Evolutionary conservation across 805 yeast genomes (phyloP).

Genomic region (Candida sakaeoensis): DNA sequence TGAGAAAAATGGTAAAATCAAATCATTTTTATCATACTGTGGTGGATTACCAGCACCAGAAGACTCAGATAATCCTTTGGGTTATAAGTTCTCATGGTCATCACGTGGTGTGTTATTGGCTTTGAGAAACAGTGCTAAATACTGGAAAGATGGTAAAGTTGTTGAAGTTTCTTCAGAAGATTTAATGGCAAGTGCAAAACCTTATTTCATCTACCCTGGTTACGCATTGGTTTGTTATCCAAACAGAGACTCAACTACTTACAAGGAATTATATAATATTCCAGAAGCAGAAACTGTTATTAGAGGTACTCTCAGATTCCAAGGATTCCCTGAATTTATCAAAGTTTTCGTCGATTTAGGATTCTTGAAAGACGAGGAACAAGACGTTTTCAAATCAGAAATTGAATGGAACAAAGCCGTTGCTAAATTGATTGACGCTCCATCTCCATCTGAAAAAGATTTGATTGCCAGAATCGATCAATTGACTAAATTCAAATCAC

Average conservation of each 20-base stretch:
- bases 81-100: constrained; percentile 99
- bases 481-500: constrained; percentile 76
- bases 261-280: constrained; percentile 85
- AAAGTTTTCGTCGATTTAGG: constrained; percentile 94
- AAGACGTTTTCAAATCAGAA: constrained; percentile 48
- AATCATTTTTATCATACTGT: constrained; percentile 92
- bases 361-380: constrained; percentile 75
- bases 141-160: constrained; percentile 80
- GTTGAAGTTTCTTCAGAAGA: constrained; percentile 82
- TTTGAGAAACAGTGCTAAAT: constrained; percentile 87
- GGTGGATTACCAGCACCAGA: constrained; percentile 99
- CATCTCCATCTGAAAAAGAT: constrained; percentile 67
- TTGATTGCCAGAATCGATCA: constrained; percentile 70
- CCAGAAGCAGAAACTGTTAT: constrained; percentile 97
- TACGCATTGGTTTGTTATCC: constrained; percentile 94
- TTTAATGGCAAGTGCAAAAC: constrained; percentile 91
- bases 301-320: constrained; percentile 96
- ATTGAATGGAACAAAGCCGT: constrained; percentile 88
- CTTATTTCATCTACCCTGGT: constrained; percentile 94
- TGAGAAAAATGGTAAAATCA: constrained; percentile 84
- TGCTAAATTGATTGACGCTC: constrained; percentile 69
- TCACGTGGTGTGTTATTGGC: constrained; percentile 97
- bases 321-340: constrained; percentile 98
- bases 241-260: constrained; percentile 94
- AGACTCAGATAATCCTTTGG: constrained; percentile 94